phyloP scores from a whole-genome alignment of 2,329 filamentous ascomycete species.

The Pseudogymnoascus sp. region DNA sequence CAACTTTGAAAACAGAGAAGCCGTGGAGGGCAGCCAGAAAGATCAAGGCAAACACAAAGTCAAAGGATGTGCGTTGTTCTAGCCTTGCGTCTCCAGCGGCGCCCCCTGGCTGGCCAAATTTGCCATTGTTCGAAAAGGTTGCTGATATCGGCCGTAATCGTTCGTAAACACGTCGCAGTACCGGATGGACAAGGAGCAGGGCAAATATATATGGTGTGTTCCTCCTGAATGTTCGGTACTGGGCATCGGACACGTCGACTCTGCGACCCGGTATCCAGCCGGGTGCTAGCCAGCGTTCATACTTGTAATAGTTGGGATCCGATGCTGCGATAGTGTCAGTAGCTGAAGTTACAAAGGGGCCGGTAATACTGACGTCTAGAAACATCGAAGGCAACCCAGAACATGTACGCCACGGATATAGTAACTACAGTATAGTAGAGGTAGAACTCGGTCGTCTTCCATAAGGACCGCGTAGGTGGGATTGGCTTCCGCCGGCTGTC shows the following conservation, averaged over 20 bases:
- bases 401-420: constrained; percentile 71
- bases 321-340: constrained; percentile 46
- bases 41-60: constrained; percentile 70
- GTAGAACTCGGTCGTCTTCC: constrained; percentile 80
- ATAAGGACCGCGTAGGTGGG: constrained; percentile 59
- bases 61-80: constrained; percentile 68
- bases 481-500: constrained; percentile 37
- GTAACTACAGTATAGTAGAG: constrained; percentile 67
- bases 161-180: constrained; percentile 68
- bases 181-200: constrained; percentile 69
- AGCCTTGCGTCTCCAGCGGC: constrained; percentile 48
- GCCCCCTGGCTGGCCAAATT: background rate
- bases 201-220: constrained; percentile 76
- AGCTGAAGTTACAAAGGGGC: background rate
- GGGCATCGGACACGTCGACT: constrained; percentile 84
- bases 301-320: constrained; percentile 74
- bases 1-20: constrained; percentile 73
- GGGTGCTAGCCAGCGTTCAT: constrained; percentile 58
- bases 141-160: constrained; percentile 23
- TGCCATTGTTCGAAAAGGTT: constrained; percentile 4
- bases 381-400: constrained; percentile 79
- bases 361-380: constrained; percentile 58
- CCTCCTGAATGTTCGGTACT: constrained; percentile 76
- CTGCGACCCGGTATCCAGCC: constrained; percentile 92
- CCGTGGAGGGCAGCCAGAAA: constrained; percentile 79